These are phyloP conservation scores for Solanum bulbocastanum DNA, from an alignment of 257 asterid species.

Conservation along the genomic window DNA sequence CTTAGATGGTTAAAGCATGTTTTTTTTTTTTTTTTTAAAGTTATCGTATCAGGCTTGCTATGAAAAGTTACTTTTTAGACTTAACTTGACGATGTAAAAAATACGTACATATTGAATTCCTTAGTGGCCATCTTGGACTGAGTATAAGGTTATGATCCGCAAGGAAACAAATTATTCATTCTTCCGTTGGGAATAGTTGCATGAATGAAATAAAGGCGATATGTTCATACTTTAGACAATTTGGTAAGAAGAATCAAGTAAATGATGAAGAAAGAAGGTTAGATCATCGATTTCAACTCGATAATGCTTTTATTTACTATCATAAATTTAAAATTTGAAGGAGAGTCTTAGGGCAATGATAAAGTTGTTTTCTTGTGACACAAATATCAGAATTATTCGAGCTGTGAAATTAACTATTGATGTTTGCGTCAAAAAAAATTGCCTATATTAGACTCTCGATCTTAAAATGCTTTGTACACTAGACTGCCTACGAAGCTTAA, in stretches of 20 bases:
- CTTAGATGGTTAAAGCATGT: neutral
- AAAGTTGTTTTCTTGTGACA: neutral
- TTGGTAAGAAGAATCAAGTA: neutral
- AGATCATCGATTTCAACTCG: too few relatives aligned
- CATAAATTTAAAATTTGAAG: too few relatives aligned
- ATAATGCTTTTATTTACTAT: too few relatives aligned
- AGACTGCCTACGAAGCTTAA: neutral
- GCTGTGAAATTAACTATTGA: neutral
- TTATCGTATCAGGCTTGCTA: neutral
- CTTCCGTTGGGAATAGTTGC: too few relatives aligned
- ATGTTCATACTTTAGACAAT: neutral
- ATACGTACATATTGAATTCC: neutral
- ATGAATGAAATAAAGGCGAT: neutral
- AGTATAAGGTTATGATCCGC: too few relatives aligned
- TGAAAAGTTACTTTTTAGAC: neutral
- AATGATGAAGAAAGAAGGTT: too few relatives aligned
- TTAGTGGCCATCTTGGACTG: neutral
- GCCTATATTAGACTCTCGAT: neutral
- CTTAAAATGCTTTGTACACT: neutral
- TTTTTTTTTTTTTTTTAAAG: neutral
- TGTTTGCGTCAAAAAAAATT: neutral
- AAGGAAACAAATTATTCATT: too few relatives aligned
- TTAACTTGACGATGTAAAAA: neutral
- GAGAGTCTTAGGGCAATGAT: neutral
- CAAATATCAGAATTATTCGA: neutral